A percentile compares a stretch with the other conserved stretches of the same genome.
Conservation (phyloP, 2,329 filamentous ascomycete species). For the Aspergillus costaricaensis region DNA sequence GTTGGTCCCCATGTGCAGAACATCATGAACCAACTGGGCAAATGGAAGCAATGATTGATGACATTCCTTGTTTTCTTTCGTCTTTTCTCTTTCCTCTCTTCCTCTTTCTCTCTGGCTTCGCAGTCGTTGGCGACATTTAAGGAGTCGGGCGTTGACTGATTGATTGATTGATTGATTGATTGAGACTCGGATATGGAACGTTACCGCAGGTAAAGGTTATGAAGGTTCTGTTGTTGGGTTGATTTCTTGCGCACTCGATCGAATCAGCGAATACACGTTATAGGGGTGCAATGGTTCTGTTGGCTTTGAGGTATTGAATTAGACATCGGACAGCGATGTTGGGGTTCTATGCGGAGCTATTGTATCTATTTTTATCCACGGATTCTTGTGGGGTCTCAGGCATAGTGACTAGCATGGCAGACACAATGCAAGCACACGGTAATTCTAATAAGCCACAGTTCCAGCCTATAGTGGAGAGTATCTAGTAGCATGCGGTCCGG, state of each 20-base stretch:
- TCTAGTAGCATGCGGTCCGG: neutral
- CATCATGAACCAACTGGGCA: constrained; percentile 50
- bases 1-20: constrained; percentile 48
- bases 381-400: neutral
- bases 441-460: neutral
- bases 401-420: neutral
- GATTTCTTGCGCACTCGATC: constrained; percentile 8
- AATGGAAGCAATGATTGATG: constrained; percentile 48
- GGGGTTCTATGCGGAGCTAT: neutral
- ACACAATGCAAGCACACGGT: constrained; percentile 5
- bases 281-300: constrained; percentile 12
- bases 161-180: constrained; percentile 17
- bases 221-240: constrained; percentile 15
- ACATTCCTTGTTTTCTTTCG: constrained; percentile 23
- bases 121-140: constrained; percentile 13
- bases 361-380: neutral
- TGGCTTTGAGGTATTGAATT: constrained; percentile 4
- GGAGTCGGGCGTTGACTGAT: constrained; percentile 23
- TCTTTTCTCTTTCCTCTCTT: constrained; percentile 17
- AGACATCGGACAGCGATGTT: constrained; percentile 4
- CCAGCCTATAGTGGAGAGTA: neutral
- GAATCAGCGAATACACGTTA: constrained; percentile 11
- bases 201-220: constrained; percentile 10
- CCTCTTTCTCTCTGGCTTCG: constrained; percentile 9
- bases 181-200: constrained; percentile 14